Conservation (phyloP, 78 protist genomes). For the Speleostelium caveatum region DNA sequence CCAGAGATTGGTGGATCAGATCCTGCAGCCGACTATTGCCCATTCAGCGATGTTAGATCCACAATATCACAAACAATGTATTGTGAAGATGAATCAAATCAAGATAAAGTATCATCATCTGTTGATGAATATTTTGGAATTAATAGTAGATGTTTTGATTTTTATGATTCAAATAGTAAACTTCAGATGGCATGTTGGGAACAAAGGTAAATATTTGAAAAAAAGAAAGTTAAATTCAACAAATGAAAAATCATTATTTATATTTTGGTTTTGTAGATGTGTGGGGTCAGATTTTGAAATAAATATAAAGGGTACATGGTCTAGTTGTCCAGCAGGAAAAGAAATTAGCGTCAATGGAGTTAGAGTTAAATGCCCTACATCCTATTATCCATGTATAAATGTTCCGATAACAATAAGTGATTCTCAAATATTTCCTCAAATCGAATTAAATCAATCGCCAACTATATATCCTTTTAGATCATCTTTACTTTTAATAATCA, state of each 20-base stretch:
- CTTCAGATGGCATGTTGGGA: conserved; percentile 61
- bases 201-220: no score
- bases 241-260: no score
- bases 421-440: no score
- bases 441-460: no score
- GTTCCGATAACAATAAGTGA: no score
- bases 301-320: background rate
- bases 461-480: no score
- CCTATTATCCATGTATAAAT: conserved; percentile 17
- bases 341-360: background rate
- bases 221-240: no score
- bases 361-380: background rate
- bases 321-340: background rate
- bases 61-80: background rate
- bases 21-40: conserved; percentile 9
- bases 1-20: conserved; percentile 4
- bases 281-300: background rate
- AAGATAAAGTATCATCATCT: background rate
- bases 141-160: conserved; percentile 70
- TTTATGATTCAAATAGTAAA: background rate
- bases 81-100: conserved; percentile 12
- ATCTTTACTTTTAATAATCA: no score
- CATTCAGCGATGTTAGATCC: background rate
- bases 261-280: no score
- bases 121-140: conserved; percentile 5